These are phyloP conservation scores for Triadica sebifera DNA, from an alignment of 345 rosid genomes.

Conservation along the genomic window DNA sequence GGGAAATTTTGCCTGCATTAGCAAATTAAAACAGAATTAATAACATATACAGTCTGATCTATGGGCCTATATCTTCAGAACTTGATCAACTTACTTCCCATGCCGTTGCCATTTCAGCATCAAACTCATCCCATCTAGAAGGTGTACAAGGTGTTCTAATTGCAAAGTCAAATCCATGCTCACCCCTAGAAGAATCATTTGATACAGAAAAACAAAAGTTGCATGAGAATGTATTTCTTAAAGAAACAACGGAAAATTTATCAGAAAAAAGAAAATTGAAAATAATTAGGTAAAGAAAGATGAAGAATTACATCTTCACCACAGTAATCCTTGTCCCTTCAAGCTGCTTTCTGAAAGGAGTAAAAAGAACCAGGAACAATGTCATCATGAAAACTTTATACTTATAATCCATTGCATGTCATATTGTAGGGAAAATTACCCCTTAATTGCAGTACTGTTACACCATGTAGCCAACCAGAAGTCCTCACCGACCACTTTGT, in stretches of 20 bases:
- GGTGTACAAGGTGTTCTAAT: conserved; percentile 95
- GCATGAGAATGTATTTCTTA: neutral
- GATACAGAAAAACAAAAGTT: neutral
- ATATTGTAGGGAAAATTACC: conserved; percentile 41
- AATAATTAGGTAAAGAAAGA: neutral
- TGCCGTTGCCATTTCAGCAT: conserved; percentile 78
- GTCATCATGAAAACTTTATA: conserved; percentile 19
- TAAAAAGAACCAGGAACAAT: conserved; percentile 20
- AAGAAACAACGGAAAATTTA: neutral
- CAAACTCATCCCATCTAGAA: conserved; percentile 87
- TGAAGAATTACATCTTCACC: conserved; percentile 49
- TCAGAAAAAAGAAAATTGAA: neutral
- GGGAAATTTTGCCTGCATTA: conserved; percentile 1
- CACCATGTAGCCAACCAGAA: conserved; percentile 98
- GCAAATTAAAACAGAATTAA: neutral
- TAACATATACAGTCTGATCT: neutral
- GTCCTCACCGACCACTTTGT: conserved; percentile 82
- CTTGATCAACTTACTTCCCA: conserved; percentile 73
- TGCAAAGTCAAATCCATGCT: conserved; percentile 73
- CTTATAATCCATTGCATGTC: conserved; percentile 20
- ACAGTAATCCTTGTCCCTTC: conserved; percentile 95
- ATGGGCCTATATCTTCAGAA: conserved; percentile 11
- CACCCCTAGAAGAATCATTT: conserved; percentile 48
- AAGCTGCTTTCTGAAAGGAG: conserved; percentile 70
- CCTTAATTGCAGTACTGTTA: conserved; percentile 72